Base-by-base conservation (phyloP, 2,329 filamentous ascomycete species). In the Cryphonectria naterciae region DNA sequence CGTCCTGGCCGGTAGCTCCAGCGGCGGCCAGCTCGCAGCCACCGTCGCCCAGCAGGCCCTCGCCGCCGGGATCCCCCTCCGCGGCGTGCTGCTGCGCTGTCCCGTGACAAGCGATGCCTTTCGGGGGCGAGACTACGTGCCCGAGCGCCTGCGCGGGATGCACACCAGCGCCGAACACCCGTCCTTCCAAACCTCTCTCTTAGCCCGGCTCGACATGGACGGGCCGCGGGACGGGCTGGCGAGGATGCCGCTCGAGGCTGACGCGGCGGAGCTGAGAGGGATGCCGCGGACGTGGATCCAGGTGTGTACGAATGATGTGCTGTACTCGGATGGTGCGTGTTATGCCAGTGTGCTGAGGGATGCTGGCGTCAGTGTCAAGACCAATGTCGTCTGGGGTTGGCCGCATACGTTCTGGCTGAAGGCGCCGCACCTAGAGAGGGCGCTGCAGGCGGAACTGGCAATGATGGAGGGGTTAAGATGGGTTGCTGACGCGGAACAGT, bases 391-490 rank as follows among this genome's bases (percentile, higher is more conserved):
- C 39, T 72, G 75, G 68, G 85, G 85, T 11, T 86, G 81, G 80
- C 84, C 85, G 25, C 85, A 87, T 78, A 87, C 85, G 10, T 87
- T 85, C 74, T 87, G 85, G 85, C 75, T 87, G 70, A 81, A 83
- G 77, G 81, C 81, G 28, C 84, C 83, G 46, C 76, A 81, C 69
- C 74, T 85, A 74, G 75, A 80, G 17, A 77, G 79, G 74, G 81
- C 84, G 7, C 74, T 81, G 22, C 75, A 78, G 73, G 83, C 81
- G 11, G 85, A 87, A 65, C 75, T 73, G 73, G 79, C 78, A 60
- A 83, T 85, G 80, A 41, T 85, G 25, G 73, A 79, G 17, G 84
- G 83, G 0, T 68, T 85, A 67, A 76, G 75, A 35, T 85, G 84
- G 84, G 73, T 84, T 73, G 75, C 72, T n/a, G 68, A 41, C 54